Evolutionary conservation across 2,329 filamentous ascomycete species (phyloP).

Genomic region (Botrytis hyacinthi): DNA sequence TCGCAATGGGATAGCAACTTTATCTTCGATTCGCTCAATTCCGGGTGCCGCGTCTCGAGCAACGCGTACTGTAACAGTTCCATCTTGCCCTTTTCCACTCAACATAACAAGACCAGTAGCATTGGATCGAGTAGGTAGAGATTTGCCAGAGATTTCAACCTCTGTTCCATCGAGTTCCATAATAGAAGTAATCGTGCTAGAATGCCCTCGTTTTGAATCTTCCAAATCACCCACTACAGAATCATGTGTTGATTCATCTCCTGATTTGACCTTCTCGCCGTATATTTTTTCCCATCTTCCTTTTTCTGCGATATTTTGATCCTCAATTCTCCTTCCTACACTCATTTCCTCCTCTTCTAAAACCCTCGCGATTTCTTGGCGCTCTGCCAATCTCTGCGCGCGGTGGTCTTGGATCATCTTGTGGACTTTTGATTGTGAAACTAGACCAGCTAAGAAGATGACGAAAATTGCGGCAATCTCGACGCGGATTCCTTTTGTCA

Average conservation of each 20-base stretch:
- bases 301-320: conserved; percentile 59
- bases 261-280: conserved; percentile 53
- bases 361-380: conserved; percentile 51
- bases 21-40: conserved; percentile 51
- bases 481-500: conserved; percentile 82
- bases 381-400: conserved; percentile 51
- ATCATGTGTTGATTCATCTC: conserved; percentile 28
- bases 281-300: conserved; percentile 76
- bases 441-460: conserved; percentile 69
- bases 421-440: conserved; percentile 87
- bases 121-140: conserved; percentile 27
- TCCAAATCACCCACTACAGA: conserved; percentile 43
- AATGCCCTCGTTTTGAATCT: conserved; percentile 46
- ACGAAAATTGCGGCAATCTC: conserved; percentile 78
- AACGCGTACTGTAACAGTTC: conserved; percentile 31
- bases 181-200: conserved; percentile 30
- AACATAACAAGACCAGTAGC: conserved; percentile 45
- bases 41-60: conserved; percentile 43
- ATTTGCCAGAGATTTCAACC: conserved; percentile 54
- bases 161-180: conserved; percentile 45
- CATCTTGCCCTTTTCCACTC: conserved; percentile 42
- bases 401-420: conserved; percentile 68
- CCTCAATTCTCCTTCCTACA: conserved; percentile 65
- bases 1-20: conserved; percentile 23
- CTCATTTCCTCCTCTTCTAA: conserved; percentile 66